Evolutionary conservation across 176 grass and related monocot genomes (phyloP).

Genomic region (Hsuehochloa calcarea): DNA sequence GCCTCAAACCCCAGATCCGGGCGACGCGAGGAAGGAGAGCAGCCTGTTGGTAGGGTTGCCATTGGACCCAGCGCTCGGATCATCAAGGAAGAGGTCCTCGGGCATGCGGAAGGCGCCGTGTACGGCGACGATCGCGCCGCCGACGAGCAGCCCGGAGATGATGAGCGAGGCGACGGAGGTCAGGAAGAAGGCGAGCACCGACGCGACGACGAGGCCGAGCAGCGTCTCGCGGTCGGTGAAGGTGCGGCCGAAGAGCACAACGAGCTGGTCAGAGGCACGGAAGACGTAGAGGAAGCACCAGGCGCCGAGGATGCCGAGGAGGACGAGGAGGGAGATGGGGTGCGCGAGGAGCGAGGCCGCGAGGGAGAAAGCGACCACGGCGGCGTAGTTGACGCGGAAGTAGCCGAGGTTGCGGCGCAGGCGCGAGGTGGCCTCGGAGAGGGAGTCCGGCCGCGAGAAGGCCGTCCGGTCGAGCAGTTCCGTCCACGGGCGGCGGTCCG

Average conservation of each 20-base stretch:
- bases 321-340: constrained; percentile 79
- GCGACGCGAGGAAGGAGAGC: constrained; percentile 63
- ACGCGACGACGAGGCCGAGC: constrained; percentile 60
- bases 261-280: constrained; percentile 73
- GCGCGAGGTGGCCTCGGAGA: constrained; percentile 78
- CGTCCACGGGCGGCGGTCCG: constrained; percentile 70
- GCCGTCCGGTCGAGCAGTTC: constrained; percentile 87
- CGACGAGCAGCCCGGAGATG: constrained; percentile 75
- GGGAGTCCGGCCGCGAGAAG: constrained; percentile 67
- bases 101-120: constrained; percentile 78
- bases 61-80: constrained; percentile 29
- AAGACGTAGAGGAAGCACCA: constrained; percentile 95
- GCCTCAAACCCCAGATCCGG: constrained; percentile 50
- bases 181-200: constrained; percentile 72
- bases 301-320: constrained; percentile 61
- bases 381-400: constrained; percentile 96
- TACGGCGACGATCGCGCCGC: constrained; percentile 52
- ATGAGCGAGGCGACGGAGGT: constrained; percentile 86
- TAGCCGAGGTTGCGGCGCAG: constrained; percentile 83
- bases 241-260: constrained; percentile 83
- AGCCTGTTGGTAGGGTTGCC: constrained; percentile 53
- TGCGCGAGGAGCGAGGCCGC: constrained; percentile 70
- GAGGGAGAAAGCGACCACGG: constrained; percentile 64
- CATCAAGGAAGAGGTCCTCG: constrained; percentile 90
- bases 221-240: constrained; percentile 92